Evolutionary conservation across 306 rosid genomes (phyloP).

Genomic region (Geum urbanum): DNA sequence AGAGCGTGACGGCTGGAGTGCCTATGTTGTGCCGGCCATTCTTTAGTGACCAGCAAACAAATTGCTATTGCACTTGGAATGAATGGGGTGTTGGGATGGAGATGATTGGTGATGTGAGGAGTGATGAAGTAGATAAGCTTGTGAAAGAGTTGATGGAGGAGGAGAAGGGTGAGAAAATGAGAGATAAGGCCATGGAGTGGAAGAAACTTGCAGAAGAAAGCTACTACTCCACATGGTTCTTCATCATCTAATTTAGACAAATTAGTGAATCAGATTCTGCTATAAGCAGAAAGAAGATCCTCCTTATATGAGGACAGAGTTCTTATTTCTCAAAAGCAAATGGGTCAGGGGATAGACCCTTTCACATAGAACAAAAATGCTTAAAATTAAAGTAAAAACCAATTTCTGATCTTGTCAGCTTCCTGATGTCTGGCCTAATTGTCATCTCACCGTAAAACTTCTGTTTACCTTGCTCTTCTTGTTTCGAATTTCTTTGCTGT

Average conservation of each 20-base stretch:
- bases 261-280: neutral
- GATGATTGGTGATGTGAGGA: neutral
- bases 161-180: neutral
- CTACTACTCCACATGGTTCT: neutral
- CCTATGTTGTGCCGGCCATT: slow-evolving; percentile 15
- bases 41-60: slow-evolving; percentile 10
- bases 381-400: too few relatives aligned
- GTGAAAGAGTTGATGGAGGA: neutral
- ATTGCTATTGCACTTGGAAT: neutral
- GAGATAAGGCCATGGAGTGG: neutral
- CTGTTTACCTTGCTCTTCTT: neutral
- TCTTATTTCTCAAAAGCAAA: too few relatives aligned
- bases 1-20: slow-evolving; percentile 12
- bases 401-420: neutral
- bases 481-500: neutral
- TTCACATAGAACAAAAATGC: neutral
- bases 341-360: neutral
- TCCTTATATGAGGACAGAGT: too few relatives aligned
- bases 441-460: neutral
- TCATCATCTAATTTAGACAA: neutral
- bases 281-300: too few relatives aligned
- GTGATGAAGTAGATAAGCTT: slow-evolving; percentile 1
- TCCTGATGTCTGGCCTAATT: neutral
- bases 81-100: slow-evolving; percentile 12
- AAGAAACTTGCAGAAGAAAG: slow-evolving; percentile 5